A percentile compares a stretch with the other conserved stretches of the same genome.
Conservation (phyloP, 1,139 yeast species). For the Hyphopichia buzzinii region DNA sequence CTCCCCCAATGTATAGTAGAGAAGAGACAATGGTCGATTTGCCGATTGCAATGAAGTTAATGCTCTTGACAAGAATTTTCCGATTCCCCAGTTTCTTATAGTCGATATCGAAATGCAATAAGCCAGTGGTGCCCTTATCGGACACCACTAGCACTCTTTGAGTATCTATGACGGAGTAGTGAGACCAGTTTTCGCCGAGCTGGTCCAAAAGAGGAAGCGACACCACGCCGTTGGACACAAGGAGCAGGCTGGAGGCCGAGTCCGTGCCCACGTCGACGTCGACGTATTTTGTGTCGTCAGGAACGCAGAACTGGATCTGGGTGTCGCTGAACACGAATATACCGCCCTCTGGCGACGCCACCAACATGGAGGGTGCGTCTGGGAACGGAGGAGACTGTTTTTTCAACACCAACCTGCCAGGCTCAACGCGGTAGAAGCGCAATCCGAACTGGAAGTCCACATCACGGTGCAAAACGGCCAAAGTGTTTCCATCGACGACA, state of each 20-base stretch:
- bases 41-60: slow-evolving; percentile 31
- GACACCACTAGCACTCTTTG: slow-evolving; percentile 1
- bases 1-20: slow-evolving; percentile 28
- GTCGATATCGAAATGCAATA: slow-evolving; percentile 1
- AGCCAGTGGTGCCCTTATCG: slow-evolving; percentile 3
- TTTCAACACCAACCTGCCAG: slow-evolving; percentile 11
- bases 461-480: slow-evolving; percentile 38
- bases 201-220: background rate
- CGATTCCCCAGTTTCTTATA: background rate
- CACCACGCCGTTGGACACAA: background rate
- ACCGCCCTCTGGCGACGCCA: slow-evolving; percentile 28
- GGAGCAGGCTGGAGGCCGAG: background rate
- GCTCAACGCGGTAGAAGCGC: slow-evolving; percentile 22
- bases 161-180: slow-evolving; percentile 4
- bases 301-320: slow-evolving; percentile 33
- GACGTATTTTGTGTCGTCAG: slow-evolving; percentile 11
- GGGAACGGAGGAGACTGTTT: slow-evolving; percentile 36
- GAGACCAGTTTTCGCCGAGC: background rate
- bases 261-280: slow-evolving; percentile 10
- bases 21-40: slow-evolving; percentile 25
- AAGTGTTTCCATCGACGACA: slow-evolving; percentile 7
- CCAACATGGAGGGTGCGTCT: slow-evolving; percentile 29
- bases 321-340: slow-evolving; percentile 28
- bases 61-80: slow-evolving; percentile 13
- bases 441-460: slow-evolving; percentile 31